These are phyloP conservation scores for Trichoderma orchidacearum DNA, from an alignment of 495 filamentous ascomycete species.

Conservation along the genomic window DNA sequence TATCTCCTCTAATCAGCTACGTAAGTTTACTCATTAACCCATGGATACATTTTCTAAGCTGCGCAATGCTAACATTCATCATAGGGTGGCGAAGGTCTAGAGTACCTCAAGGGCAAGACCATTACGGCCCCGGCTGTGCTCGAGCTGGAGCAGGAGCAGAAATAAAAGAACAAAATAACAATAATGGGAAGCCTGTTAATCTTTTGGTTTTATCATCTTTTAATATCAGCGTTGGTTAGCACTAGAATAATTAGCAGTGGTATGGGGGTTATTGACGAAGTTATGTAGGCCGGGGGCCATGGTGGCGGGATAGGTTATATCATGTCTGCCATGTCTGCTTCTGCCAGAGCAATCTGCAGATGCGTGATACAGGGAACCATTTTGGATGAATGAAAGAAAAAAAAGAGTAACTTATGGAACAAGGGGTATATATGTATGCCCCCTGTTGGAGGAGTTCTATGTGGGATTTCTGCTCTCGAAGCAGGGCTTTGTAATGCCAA, in stretches of 20 bases:
- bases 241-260: neutral
- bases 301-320: neutral
- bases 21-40: constrained; percentile 42
- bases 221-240: neutral
- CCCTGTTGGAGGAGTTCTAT: too few relatives aligned
- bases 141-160: constrained; percentile 41
- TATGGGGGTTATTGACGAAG: neutral
- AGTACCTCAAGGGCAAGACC: constrained; percentile 56
- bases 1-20: constrained; percentile 90
- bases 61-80: constrained; percentile 2
- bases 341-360: neutral
- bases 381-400: neutral
- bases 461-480: too few relatives aligned
- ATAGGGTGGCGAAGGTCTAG: constrained; percentile 82
- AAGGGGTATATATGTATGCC: too few relatives aligned
- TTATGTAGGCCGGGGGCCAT: neutral
- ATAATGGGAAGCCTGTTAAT: too few relatives aligned
- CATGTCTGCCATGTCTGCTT: neutral
- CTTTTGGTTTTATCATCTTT: neutral
- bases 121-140: constrained; percentile 67
- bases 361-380: neutral
- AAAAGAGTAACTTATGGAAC: too few relatives aligned
- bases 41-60: neutral
- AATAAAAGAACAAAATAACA: constrained; percentile 5
- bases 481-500: too few relatives aligned